Evolutionary conservation across 2,329 filamentous ascomycete species (phyloP), one percentile per base, ranked within the genome.

Genomic region (Tolypocladium nubicola): DNA sequence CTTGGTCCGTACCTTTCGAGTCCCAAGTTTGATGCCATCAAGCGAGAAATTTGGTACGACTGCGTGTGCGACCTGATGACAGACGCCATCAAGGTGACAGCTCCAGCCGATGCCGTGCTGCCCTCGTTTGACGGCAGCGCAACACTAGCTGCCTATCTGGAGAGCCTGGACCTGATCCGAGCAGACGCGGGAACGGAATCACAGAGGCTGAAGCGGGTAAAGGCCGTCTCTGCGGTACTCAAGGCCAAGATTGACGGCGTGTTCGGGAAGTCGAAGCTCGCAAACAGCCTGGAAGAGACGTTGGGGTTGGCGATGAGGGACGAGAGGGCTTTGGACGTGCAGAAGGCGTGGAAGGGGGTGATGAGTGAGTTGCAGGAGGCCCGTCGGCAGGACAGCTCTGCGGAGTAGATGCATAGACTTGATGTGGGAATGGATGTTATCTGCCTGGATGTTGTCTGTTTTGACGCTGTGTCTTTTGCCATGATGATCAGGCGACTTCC

Each of bases 31-130:
- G 71, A 69, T 10, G 62, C 65, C 0, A 73, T 82, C 57, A 75
- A 79, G 50, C 72, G 77, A 21, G 75, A 77, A 43, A 71, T 76
- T 1, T 83, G 81, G 78, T 84, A 83, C 63, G 73, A 72, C 33
- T 74, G 75, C 40, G 75, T 77, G 0, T 62, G 63, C 16, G 79
- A 81, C 14, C 57, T 84, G 16, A 71, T 84, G 66, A 67, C 73
- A 4, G 73, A 76, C 2, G 75, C 75, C 0, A 60, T 64, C 13
- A 63, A 67, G 1, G 64, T 62, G 1, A 57, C 61, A 33, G 38
- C 60, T 1, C 50, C 63, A 0, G 60, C 58, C 0, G 66, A 65
- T 2, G 62, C 65, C 2, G 62, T 65, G 5, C 59, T 60, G n/a
- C 55, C 57, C 9, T 53, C 59, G 13, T 53, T 59, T 5, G 59